Conservation (phyloP, 2,329 filamentous ascomycete species). For the Aspergillus brunneoviolaceus region DNA sequence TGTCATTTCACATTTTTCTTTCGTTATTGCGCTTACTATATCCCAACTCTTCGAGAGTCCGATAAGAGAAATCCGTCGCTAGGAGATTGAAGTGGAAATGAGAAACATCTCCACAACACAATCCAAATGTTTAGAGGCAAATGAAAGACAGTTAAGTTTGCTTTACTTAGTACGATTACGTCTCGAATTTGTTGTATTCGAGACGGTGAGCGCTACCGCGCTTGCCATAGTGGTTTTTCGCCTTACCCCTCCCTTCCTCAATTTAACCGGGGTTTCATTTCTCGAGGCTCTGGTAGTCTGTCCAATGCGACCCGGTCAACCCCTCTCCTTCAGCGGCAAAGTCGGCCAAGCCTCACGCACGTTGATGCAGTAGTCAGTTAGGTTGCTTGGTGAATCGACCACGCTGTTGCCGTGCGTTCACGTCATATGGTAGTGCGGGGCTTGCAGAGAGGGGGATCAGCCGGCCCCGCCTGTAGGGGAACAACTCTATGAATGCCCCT, state of each 20-base stretch:
- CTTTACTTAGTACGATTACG: not conserved
- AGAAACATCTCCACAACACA: not conserved
- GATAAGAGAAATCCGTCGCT: not conserved
- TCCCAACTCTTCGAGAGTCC: not conserved
- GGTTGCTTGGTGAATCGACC: not conserved
- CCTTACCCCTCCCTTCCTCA: not conserved
- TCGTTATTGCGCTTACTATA: not conserved
- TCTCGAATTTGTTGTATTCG: not conserved
- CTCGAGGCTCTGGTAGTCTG: not conserved
- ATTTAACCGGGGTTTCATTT: not conserved
- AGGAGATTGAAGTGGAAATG: not conserved
- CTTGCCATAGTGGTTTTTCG: not conserved
- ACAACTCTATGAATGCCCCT: not conserved
- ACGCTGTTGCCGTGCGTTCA: conserved; percentile 3
- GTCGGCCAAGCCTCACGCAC: not conserved
- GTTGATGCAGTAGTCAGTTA: not conserved
- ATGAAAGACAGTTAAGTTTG: not conserved
- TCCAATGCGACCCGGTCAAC: not conserved
- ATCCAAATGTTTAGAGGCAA: not conserved
- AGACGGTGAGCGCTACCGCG: not conserved
- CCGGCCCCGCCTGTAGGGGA: not conserved
- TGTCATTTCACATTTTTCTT: conserved; percentile 7
- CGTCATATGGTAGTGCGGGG: conserved; percentile 11
- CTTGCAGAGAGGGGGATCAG: conserved; percentile 2
- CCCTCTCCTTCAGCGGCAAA: not conserved